Conservation (phyloP, 2,329 filamentous ascomycete genomes). For the Tolypocladium pustulatum region DNA sequence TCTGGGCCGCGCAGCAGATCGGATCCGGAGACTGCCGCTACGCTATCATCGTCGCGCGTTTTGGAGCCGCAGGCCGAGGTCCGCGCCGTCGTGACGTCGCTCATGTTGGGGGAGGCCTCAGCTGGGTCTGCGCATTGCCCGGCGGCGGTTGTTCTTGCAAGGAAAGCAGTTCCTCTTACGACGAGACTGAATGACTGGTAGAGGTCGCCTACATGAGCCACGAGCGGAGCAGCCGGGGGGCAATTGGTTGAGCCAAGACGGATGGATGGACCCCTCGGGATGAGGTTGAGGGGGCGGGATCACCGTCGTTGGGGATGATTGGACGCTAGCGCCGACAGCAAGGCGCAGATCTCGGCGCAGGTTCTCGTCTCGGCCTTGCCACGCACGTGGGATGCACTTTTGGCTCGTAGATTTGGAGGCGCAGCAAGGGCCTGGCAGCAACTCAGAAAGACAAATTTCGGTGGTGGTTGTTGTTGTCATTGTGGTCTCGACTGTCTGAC, state of each 20-base stretch:
- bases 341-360: neutral
- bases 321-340: neutral
- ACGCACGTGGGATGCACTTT: neutral
- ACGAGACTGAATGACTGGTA: neutral
- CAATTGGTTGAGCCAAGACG: constrained; percentile 1
- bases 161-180: neutral
- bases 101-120: constrained; percentile 17
- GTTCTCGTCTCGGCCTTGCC: neutral
- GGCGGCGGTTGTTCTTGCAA: neutral
- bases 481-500: neutral
- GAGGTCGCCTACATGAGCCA: neutral
- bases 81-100: constrained; percentile 26
- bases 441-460: neutral
- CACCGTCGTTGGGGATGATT: neutral
- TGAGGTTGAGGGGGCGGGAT: neutral
- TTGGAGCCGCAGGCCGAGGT: constrained; percentile 26
- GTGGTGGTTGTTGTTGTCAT: neutral
- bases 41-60: constrained; percentile 15
- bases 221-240: neutral
- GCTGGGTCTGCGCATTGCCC: neutral
- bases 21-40: constrained; percentile 29
- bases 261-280: neutral
- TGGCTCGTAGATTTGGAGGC: neutral
- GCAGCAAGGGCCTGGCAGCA: neutral
- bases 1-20: constrained; percentile 19